Percentiles rank a stretch among this genome's conserved stretches.
Conservation (phyloP, 2,329 filamentous ascomycete species). For the Tolypocladium capitatum region DNA sequence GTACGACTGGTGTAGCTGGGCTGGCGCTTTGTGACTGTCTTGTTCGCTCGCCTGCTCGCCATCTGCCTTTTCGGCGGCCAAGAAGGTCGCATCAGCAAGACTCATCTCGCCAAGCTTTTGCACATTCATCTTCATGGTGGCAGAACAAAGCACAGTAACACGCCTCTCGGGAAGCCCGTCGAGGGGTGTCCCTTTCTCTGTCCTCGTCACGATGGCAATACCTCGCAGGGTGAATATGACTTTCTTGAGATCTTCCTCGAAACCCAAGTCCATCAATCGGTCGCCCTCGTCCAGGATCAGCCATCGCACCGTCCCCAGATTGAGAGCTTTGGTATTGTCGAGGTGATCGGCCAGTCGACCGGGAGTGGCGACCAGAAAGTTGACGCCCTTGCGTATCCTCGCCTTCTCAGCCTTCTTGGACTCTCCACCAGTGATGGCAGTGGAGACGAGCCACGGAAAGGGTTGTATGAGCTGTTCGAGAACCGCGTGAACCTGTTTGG, state of each 20-base stretch:
- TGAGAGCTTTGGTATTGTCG: slow-evolving; percentile 79
- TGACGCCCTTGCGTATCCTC: slow-evolving; percentile 83
- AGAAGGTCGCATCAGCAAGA: slow-evolving; percentile 80
- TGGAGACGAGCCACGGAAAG: slow-evolving; percentile 86
- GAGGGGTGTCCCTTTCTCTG: slow-evolving; percentile 42
- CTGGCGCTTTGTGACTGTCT: slow-evolving; percentile 63
- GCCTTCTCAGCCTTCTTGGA: slow-evolving; percentile 77
- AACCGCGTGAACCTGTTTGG: slow-evolving; percentile 83
- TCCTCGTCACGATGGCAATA: slow-evolving; percentile 43
- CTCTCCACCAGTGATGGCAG: slow-evolving; percentile 61
- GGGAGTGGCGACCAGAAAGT: slow-evolving; percentile 90
- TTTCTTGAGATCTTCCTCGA: slow-evolving; percentile 83
- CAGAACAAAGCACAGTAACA: slow-evolving; percentile 84
- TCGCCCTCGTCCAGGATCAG: slow-evolving; percentile 92
- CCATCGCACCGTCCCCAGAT: slow-evolving; percentile 84
- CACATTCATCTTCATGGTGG: slow-evolving; percentile 96
- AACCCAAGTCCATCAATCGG: slow-evolving; percentile 95
- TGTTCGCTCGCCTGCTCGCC: slow-evolving; percentile 31
- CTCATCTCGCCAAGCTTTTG: slow-evolving; percentile 90
- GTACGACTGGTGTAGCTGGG: slow-evolving; percentile 89
- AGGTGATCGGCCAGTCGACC: slow-evolving; percentile 85
- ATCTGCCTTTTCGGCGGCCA: slow-evolving; percentile 51
- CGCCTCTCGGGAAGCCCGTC: slow-evolving; percentile 60
- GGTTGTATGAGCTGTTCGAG: slow-evolving; percentile 77
- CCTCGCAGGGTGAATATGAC: slow-evolving; percentile 70